phyloP scores from a whole-genome alignment of 495 filamentous ascomycete genomes.

The Thermochaetoides thermophila region DNA sequence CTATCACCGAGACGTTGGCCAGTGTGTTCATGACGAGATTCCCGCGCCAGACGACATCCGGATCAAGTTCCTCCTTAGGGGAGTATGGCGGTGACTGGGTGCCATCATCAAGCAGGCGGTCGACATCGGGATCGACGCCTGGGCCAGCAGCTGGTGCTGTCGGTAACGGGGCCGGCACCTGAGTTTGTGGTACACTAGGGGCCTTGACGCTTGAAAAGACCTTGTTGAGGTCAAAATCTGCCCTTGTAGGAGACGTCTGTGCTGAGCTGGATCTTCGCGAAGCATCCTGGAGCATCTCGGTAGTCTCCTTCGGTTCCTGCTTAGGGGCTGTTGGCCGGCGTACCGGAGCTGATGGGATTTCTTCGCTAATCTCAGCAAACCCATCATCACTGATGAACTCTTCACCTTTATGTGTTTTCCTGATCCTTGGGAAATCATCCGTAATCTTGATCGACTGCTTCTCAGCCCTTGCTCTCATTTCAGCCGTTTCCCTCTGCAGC shows the following conservation, averaged over 20 bases:
- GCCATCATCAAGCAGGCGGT: constrained; percentile 74
- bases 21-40: constrained; percentile 61
- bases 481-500: constrained; percentile 62
- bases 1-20: constrained; percentile 56
- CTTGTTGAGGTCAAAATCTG: constrained; percentile 56
- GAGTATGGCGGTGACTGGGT: constrained; percentile 77
- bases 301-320: constrained; percentile 7
- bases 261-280: constrained; percentile 28
- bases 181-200: constrained; percentile 34
- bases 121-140: constrained; percentile 71
- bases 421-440: constrained; percentile 69
- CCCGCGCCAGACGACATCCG: constrained; percentile 70
- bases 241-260: constrained; percentile 29
- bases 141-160: constrained; percentile 33
- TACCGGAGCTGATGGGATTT: constrained; percentile 25
- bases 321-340: constrained; percentile 19
- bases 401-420: constrained; percentile 90
- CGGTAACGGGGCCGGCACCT: constrained; percentile 28
- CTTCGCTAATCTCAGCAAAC: constrained; percentile 20
- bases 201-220: constrained; percentile 53
- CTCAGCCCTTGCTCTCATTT: constrained; percentile 54
- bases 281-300: no score
- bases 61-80: constrained; percentile 31
- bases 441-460: constrained; percentile 76
- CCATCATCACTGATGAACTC: constrained; percentile 64